A percentile compares a stretch with the other conserved stretches of the same genome.
These are phyloP conservation scores for Lactarius hengduanensis DNA, from an alignment of 768 basidiomycete species.

Conservation along the genomic window DNA sequence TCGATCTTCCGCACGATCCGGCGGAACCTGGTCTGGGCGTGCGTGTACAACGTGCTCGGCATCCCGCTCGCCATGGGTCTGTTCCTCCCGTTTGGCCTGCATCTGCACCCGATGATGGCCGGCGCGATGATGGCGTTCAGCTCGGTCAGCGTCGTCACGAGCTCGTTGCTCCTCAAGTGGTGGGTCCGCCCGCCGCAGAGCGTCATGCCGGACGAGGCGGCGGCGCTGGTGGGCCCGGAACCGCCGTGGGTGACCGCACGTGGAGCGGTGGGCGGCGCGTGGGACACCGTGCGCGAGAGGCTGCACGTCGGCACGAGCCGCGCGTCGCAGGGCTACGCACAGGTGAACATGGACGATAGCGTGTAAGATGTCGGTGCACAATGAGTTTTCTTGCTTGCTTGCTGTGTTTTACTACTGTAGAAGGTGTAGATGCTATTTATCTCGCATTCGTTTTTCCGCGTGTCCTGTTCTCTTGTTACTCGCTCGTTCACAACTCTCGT, in stretches of 20 bases:
- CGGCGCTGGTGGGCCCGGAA: conserved; percentile 32
- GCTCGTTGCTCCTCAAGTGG: conserved; percentile 81
- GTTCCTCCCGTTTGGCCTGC: conserved; percentile 86
- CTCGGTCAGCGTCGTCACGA: conserved; percentile 91
- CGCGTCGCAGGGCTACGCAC: conserved; percentile 57
- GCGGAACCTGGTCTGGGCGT: conserved; percentile 95
- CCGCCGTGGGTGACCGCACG: conserved; percentile 44
- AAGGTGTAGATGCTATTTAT: not conserved
- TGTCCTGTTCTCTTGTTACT: too few species aligned
- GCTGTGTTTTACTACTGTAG: not conserved
- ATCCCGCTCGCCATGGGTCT: conserved; percentile 98
- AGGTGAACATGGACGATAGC: conserved; percentile 61
- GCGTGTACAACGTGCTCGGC: conserved; percentile 87
- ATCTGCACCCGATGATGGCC: conserved; percentile 97
- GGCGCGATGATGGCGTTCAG: conserved; percentile 99
- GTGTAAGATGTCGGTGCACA: conserved; percentile 27
- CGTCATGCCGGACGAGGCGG: conserved; percentile 59
- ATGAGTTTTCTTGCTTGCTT: not conserved
- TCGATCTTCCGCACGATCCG: conserved; percentile 88
- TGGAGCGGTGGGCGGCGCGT: conserved; percentile 45
- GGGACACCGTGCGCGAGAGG: conserved; percentile 42
- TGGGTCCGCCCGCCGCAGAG: conserved; percentile 74
- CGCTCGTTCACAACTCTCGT: too few species aligned
- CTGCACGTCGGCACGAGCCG: conserved; percentile 39
- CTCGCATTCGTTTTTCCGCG: too few species aligned